Evolutionary conservation across 2,329 filamentous ascomycete species (phyloP), one percentile per base, ranked within the genome.

Genomic region (Paecilomyces dactylethromorphus): DNA sequence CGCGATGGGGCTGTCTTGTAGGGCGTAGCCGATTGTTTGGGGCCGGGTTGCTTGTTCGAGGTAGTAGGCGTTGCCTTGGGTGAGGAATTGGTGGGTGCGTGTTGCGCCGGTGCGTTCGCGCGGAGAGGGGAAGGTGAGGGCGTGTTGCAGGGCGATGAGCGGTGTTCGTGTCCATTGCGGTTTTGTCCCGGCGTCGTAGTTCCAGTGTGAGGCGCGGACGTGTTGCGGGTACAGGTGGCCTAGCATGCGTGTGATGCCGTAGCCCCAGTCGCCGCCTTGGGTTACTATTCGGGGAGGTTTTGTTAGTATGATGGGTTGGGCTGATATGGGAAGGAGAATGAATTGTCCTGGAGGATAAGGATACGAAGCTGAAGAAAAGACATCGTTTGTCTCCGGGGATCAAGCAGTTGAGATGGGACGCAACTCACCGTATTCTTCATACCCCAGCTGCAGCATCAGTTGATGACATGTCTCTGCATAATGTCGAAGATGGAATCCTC

Each of bases 201-300:
- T 88, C 63, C 87, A 76, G 69, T 90, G 88, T 3, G 79, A 81
- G 33, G 85, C 85, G 62, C 82, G 78, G 64, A 82, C 81, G 60
- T 81, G 71, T 2, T 81, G 62, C 0, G 86, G 84, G 64, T 87
- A 90, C 1, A 82, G 69, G 5, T 82, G 69, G 0, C 83, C 83
- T 58, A 92, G 82, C 10, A 80, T 72, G 2, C 88, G 82, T 11
- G 86, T 87, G 64, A 91, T 82, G 64, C 81, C 79, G 68, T 81
- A 69, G 18, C 88, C 89, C 87, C 87, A 90, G 67, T 91, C 88
- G 29, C 88, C 88, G 62, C 86, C 87, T 72, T 89, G 83, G 6
- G 78, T 76, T 1, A 75, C 24, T 26, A 5, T 26, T 26, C 5
- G 5, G 24, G 24, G 5, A 5, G 24, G 24, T n/a, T n/a, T n/a